Percentiles rank a stretch among this genome's conserved stretches.
Evolutionary conservation across 495 filamentous ascomycete genomes (phyloP).

Genomic region (Venustampulla echinocandica): DNA sequence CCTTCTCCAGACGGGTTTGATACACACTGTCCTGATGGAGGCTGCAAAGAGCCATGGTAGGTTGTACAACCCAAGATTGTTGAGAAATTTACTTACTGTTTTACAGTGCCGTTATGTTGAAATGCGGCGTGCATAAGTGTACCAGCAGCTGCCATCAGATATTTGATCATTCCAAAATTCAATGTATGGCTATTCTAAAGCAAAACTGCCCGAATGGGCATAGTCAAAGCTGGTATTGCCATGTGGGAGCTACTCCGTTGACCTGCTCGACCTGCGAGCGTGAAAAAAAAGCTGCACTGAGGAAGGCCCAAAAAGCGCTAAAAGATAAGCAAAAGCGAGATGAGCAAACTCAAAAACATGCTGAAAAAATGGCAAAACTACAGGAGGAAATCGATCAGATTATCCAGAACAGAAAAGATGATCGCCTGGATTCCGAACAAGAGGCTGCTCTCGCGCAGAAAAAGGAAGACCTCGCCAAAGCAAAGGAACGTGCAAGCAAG

Average conservation of each 20-base stretch:
- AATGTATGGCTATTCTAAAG: slow-evolving; percentile 40
- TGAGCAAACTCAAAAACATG: slow-evolving; percentile 41
- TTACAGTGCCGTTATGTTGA: slow-evolving; percentile 44
- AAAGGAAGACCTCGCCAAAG: slow-evolving; percentile 13
- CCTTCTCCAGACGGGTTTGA: slow-evolving; percentile 47
- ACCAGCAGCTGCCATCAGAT: slow-evolving; percentile 55
- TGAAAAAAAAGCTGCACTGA: slow-evolving; percentile 38
- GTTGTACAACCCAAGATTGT: slow-evolving; percentile 10
- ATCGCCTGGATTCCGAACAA: slow-evolving; percentile 35
- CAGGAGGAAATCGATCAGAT: slow-evolving; percentile 50
- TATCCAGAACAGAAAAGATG: slow-evolving; percentile 39
- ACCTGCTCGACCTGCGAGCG: slow-evolving; percentile 42
- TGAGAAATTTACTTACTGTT: slow-evolving; percentile 1
- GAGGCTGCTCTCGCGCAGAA: slow-evolving; percentile 37
- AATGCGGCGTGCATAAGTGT: slow-evolving; percentile 55
- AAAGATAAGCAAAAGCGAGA: slow-evolving; percentile 45
- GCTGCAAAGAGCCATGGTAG: slow-evolving; percentile 61
- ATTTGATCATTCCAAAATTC: slow-evolving; percentile 56
- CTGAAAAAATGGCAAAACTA: slow-evolving; percentile 39
- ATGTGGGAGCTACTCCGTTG: slow-evolving; percentile 22
- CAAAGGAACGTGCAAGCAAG: slow-evolving; percentile 6
- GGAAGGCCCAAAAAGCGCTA: slow-evolving; percentile 39
- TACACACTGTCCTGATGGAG: slow-evolving; percentile 58
- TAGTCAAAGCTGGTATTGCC: slow-evolving; percentile 32
- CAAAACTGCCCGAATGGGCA: slow-evolving; percentile 47